Conservation (phyloP, 2,329 filamentous ascomycete species). For the Dactylella cylindrospora region DNA sequence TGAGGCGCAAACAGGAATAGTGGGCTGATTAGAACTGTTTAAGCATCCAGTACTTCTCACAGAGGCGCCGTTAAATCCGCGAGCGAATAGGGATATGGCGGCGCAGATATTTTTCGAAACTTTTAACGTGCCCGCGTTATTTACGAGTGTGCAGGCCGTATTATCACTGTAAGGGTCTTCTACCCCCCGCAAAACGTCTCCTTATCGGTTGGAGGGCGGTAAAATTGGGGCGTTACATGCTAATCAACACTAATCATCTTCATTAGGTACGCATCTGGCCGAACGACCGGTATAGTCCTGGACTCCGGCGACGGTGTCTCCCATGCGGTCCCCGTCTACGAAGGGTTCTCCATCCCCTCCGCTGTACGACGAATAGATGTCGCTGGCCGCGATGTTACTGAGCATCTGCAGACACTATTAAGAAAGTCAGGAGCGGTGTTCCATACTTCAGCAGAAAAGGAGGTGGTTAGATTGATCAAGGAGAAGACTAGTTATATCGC, state of each 20-base stretch:
- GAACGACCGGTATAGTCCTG: slow-evolving; percentile 92
- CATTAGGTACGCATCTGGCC: slow-evolving; percentile 72
- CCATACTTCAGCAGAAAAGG: slow-evolving; percentile 97
- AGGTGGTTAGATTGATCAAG: slow-evolving; percentile 96
- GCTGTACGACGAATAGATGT: slow-evolving; percentile 96
- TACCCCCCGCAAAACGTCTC: too few relatives aligned
- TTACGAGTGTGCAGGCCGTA: slow-evolving; percentile 95
- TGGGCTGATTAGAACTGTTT: slow-evolving; percentile 41
- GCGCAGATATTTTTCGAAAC: slow-evolving; percentile 98
- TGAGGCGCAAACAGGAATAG: slow-evolving; percentile 8
- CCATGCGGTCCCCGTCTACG: slow-evolving; percentile 94
- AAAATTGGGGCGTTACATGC: background rate
- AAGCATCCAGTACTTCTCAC: slow-evolving; percentile 94
- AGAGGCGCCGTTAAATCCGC: slow-evolving; percentile 91
- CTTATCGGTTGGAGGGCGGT: too few relatives aligned
- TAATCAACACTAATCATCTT: slow-evolving; percentile 1
- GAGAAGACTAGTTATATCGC: slow-evolving; percentile 92
- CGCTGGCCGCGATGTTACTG: slow-evolving; percentile 91
- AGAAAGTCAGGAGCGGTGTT: slow-evolving; percentile 92
- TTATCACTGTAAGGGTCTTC: slow-evolving; percentile 69
- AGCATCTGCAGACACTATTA: slow-evolving; percentile 86
- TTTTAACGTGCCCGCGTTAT: slow-evolving; percentile 94
- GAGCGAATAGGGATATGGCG: slow-evolving; percentile 91
- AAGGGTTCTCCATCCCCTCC: slow-evolving; percentile 94
- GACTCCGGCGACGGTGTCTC: slow-evolving; percentile 96